Percentiles rank a stretch among this genome's conserved stretches.
phyloP scores from a whole-genome alignment of 164 flowering plant genomes.

The Vitis amurensis region DNA sequence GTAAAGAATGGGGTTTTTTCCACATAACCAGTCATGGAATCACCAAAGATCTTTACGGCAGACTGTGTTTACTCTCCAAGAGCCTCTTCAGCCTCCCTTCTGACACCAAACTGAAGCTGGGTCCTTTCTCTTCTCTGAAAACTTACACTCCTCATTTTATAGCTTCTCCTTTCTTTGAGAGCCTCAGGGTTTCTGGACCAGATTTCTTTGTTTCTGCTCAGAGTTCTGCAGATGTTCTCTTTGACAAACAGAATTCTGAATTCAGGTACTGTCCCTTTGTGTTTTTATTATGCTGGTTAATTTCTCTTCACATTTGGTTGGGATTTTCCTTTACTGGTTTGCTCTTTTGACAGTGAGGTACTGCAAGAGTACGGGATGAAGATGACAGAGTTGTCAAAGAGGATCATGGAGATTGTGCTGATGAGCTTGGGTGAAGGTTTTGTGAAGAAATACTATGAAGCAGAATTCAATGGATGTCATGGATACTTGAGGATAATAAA shows the following conservation, averaged over 20 bases:
- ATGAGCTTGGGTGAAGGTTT: conserved; percentile 55
- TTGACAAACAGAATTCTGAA: conserved; percentile 38
- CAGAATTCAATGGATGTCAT: conserved; percentile 66
- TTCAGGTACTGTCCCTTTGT: conserved; percentile 47
- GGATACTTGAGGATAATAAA: conserved; percentile 80
- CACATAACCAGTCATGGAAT: conserved; percentile 80
- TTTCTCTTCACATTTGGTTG: not conserved
- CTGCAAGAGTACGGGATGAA: conserved; percentile 71
- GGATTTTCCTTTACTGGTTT: not conserved
- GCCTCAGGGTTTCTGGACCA: conserved; percentile 80
- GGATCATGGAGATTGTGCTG: conserved; percentile 42
- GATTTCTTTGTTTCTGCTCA: conserved; percentile 70
- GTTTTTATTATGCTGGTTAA: not conserved
- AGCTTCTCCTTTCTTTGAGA: conserved; percentile 88
- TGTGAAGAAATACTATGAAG: conserved; percentile 34
- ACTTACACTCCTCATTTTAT: conserved; percentile 88
- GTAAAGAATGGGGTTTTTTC: conserved; percentile 87
- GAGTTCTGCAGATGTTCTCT: conserved; percentile 54
- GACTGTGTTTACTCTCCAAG: conserved; percentile 39
- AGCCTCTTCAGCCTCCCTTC: conserved; percentile 59
- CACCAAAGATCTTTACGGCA: conserved; percentile 43
- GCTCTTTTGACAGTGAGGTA: conserved; percentile 44
- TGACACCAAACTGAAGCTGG: conserved; percentile 62
- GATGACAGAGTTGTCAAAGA: conserved; percentile 63
- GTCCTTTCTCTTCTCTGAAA: conserved; percentile 59